Base-by-base conservation (phyloP, 768 basidiomycete species). In the Hypsizygus marmoreus region DNA sequence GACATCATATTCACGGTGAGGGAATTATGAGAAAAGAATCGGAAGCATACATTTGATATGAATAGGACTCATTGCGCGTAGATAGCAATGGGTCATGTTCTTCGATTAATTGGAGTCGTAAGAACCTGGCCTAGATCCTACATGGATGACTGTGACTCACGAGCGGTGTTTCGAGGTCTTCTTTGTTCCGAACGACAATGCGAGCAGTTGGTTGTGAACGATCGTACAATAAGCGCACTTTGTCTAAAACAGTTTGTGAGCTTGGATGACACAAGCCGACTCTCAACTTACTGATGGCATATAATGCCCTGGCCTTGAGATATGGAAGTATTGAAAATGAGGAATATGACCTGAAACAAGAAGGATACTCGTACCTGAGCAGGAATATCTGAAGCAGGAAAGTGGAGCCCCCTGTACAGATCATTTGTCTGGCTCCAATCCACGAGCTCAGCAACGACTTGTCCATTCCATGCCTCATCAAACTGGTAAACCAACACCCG, bases 21-120 rank as follows among this genome's bases (percentile, higher is more conserved):
- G 39, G n/a, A 14, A 12, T 30, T 19, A 20, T 24, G 30, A 22
- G 30, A 32, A 12, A 9, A 4, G 14, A 17, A 31, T 28, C 29
- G 9, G 24, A 36, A 20, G 10, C 17, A 23, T 50, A 85, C 84
- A 91, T 67, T 89, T 82, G 49, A 89, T 66, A 58, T 91, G 89
- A 37, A 93, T 89, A 4, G 89, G 90, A 52, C 84, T 86, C 88
- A 93, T 91, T 0, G 88, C 88, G n/a, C 89, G 79, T 7, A 91
- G 69, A 53, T 86, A 88, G 45, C 82, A 87, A 63, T 91, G 86
- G 0, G 89, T 90, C 87, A 91, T 89, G 57, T 91, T 81, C 77
- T 86, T 32, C 33, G 12, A 32, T 34, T 13, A 9, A 22, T 32
- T n/a, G 12, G 29, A 26, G 20, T 34, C 5, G 30, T 14, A 5